Evolutionary conservation across 176 grass and related monocot species (phyloP).

Genomic region (Luzula sylvatica): DNA sequence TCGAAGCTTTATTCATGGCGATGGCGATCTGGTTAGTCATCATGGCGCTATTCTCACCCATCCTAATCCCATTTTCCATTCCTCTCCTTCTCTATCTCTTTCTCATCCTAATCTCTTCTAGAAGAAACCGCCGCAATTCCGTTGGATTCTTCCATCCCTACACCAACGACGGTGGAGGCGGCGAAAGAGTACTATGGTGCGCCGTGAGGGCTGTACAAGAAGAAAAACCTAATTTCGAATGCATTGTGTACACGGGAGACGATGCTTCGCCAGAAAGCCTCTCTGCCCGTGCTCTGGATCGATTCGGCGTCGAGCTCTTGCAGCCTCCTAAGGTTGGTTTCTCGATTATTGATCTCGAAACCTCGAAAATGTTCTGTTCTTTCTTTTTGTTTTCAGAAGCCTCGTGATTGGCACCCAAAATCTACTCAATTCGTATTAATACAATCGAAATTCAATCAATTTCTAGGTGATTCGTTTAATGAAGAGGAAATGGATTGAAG

Average conservation of each 20-base stretch:
- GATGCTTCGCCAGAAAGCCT: conserved; percentile 56
- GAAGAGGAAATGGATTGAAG: conserved; percentile 93
- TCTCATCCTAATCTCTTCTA: neutral
- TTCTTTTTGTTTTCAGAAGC: no score
- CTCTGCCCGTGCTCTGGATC: conserved; percentile 39
- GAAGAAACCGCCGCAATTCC: conserved; percentile 9
- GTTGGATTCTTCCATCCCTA: conserved; percentile 84
- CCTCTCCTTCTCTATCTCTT: neutral
- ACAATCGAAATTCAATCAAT: conserved; percentile 5
- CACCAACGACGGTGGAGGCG: conserved; percentile 88
- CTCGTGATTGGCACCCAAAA: neutral
- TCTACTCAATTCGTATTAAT: neutral
- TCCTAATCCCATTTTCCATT: neutral
- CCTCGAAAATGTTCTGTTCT: no score
- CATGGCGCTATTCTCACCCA: neutral
- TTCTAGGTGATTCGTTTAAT: conserved; percentile 72
- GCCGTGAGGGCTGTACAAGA: conserved; percentile 72
- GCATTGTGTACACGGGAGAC: conserved; percentile 68
- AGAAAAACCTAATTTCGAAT: conserved; percentile 48
- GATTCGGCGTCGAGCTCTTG: conserved; percentile 65
- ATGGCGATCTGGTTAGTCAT: no score
- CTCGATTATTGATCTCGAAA: no score
- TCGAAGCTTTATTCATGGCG: conserved; percentile 1
- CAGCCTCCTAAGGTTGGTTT: conserved; percentile 41
- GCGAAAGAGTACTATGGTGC: conserved; percentile 93